phyloP scores from a whole-genome alignment of 495 filamentous ascomycete genomes.

The Penicillium canescens region DNA sequence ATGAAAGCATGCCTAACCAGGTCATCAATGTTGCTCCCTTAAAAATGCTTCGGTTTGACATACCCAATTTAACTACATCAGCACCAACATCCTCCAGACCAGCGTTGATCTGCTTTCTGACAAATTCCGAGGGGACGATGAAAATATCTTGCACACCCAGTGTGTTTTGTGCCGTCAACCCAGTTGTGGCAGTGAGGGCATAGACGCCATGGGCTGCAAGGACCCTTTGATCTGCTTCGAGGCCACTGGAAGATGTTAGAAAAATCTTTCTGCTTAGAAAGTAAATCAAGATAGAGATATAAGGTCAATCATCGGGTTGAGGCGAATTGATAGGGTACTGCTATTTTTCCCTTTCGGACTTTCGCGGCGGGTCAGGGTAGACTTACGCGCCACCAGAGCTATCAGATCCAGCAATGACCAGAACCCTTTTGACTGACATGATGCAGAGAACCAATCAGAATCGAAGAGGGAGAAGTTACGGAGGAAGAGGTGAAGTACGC shows the following conservation, averaged over 20 bases:
- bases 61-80: conserved; percentile 91
- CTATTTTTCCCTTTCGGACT: background rate
- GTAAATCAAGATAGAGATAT: background rate
- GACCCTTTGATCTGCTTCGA: conserved; percentile 96
- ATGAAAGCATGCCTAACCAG: conserved; percentile 81
- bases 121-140: conserved; percentile 72
- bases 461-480: background rate
- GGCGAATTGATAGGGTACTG: background rate
- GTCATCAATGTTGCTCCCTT: conserved; percentile 1
- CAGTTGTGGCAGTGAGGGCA: conserved; percentile 95
- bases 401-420: conserved; percentile 85
- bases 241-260: conserved; percentile 58
- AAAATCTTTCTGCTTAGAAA: background rate
- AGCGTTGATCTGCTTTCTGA: conserved; percentile 81
- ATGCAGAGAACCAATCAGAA: conserved; percentile 16
- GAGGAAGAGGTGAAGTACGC: conserved; percentile 2
- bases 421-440: conserved; percentile 55
- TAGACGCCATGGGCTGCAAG: conserved; percentile 90
- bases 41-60: conserved; percentile 12
- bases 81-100: conserved; percentile 80
- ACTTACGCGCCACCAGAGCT: conserved; percentile 85
- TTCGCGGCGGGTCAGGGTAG: conserved; percentile 8
- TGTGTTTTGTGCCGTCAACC: conserved; percentile 94
- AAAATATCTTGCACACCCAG: conserved; percentile 81
- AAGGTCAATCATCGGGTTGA: background rate